Percentiles rank a stretch among this genome's conserved stretches.
Conservation (phyloP, 768 basidiomycete species). For the Termitomyces bulborhizus region DNA sequence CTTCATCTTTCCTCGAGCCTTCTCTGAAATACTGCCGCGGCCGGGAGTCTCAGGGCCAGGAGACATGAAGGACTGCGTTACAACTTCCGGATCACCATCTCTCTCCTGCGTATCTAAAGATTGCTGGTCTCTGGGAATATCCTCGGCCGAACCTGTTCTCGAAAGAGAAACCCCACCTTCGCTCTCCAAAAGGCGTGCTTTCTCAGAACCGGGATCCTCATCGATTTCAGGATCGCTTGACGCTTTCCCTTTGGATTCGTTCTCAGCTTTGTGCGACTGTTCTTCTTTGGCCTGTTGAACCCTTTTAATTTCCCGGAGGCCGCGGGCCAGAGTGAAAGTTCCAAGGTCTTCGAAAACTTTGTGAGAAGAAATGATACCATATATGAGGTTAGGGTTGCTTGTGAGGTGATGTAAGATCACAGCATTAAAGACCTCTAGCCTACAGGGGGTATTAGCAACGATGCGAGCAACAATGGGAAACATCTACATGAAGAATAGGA, state of each 20-base stretch:
- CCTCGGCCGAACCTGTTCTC: slow-evolving; percentile 14
- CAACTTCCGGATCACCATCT: slow-evolving; percentile 24
- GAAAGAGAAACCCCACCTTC: slow-evolving; percentile 30
- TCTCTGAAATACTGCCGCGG: slow-evolving; percentile 58
- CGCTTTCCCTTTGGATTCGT: slow-evolving; percentile 32
- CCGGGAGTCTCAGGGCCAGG: slow-evolving; percentile 34
- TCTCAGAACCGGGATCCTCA: slow-evolving; percentile 50
- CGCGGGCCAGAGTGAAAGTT: slow-evolving; percentile 84
- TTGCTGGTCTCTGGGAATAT: slow-evolving; percentile 9
- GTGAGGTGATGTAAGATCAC: slow-evolving; percentile 72
- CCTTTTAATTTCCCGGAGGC: slow-evolving; percentile 78
- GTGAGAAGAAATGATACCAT: slow-evolving; percentile 79
- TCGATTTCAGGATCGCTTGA: slow-evolving; percentile 27
- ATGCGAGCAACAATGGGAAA: background rate
- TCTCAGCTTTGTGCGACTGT: slow-evolving; percentile 35
- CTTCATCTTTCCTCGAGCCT: slow-evolving; percentile 87
- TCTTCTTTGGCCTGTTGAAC: slow-evolving; percentile 71
- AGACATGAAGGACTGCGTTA: slow-evolving; percentile 33
- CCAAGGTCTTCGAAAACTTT: slow-evolving; percentile 86
- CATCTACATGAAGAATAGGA: slow-evolving; percentile 85
- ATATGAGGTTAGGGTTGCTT: slow-evolving; percentile 84
- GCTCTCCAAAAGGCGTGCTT: slow-evolving; percentile 55
- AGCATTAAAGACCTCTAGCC: slow-evolving; percentile 89
- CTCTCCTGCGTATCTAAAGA: slow-evolving; percentile 13
- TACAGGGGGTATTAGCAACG: slow-evolving; percentile 19